Percentiles rank a stretch among this genome's conserved stretches.
phyloP scores from a whole-genome alignment of 2,329 filamentous ascomycete genomes.

The Exophiala sideris region DNA sequence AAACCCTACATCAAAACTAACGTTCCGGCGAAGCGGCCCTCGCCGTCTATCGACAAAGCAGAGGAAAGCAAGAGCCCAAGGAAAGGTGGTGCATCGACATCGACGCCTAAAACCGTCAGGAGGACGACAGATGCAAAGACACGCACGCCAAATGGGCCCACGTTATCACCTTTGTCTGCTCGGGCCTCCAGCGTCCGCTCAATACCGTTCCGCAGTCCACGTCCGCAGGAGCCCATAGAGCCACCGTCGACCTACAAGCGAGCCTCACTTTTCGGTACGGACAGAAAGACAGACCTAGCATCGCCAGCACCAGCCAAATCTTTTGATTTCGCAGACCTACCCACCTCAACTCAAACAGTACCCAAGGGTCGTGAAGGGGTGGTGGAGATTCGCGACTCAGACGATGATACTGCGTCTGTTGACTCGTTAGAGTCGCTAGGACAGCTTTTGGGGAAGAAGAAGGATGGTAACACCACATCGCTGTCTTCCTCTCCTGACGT shows the following conservation, averaged over 20 bases:
- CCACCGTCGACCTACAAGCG: conserved; percentile 15
- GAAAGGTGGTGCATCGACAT: neutral
- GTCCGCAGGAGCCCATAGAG: conserved; percentile 5
- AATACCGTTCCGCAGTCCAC: conserved; percentile 23
- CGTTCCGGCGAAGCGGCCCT: conserved; percentile 29
- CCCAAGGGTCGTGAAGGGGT: conserved; percentile 52
- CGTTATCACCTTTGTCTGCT: conserved; percentile 7
- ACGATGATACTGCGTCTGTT: conserved; percentile 63
- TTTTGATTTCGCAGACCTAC: conserved; percentile 28
- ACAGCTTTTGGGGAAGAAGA: conserved; percentile 42
- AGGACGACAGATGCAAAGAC: neutral
- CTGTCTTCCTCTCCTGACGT: conserved; percentile 19
- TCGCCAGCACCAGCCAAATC: conserved; percentile 28
- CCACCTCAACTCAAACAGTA: conserved; percentile 46
- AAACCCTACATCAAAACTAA: conserved; percentile 35
- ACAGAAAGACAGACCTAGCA: neutral
- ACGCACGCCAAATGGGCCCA: conserved; percentile 6
- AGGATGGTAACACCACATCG: conserved; percentile 13
- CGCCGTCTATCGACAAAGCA: conserved; percentile 17
- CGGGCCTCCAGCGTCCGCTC: conserved; percentile 18
- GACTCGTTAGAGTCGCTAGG: conserved; percentile 54
- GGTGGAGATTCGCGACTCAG: conserved; percentile 60
- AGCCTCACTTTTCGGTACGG: conserved; percentile 6
- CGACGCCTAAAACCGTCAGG: conserved; percentile 13
- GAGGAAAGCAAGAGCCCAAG: conserved; percentile 1